phyloP scores from a whole-genome alignment of 495 filamentous ascomycete species.

The Aspergillus coremiiformis region DNA sequence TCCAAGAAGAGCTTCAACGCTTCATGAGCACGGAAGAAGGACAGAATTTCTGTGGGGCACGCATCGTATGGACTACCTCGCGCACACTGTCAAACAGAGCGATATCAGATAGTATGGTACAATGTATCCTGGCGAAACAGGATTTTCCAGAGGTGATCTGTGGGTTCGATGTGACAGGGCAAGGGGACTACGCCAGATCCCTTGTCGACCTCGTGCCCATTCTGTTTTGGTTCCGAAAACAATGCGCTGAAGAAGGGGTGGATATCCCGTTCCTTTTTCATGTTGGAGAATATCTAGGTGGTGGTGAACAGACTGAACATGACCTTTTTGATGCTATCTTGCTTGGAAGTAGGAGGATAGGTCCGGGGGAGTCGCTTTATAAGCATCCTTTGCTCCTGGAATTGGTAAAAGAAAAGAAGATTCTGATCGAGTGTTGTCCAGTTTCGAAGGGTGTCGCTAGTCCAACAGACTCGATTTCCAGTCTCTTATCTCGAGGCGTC shows the following conservation, averaged over 20 bases:
- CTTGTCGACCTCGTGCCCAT: slow-evolving; percentile 72
- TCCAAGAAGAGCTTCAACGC: slow-evolving; percentile 69
- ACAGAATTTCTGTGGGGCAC: slow-evolving; percentile 69
- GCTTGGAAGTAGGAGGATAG: slow-evolving; percentile 80
- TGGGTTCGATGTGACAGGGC: slow-evolving; percentile 83
- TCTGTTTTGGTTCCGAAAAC: slow-evolving; percentile 86
- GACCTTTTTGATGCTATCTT: slow-evolving; percentile 89
- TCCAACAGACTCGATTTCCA: slow-evolving; percentile 71
- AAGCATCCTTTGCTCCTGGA: slow-evolving; percentile 87
- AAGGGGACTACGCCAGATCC: slow-evolving; percentile 71
- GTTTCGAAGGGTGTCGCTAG: slow-evolving; percentile 80
- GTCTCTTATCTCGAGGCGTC: slow-evolving; percentile 72
- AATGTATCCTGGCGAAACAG: slow-evolving; percentile 73
- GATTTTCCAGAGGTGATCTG: slow-evolving; percentile 72
- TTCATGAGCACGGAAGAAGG: slow-evolving; percentile 69
- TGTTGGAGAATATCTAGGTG: slow-evolving; percentile 76
- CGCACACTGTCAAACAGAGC: slow-evolving; percentile 53
- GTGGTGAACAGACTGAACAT: slow-evolving; percentile 66
- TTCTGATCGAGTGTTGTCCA: slow-evolving; percentile 81
- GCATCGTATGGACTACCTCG: slow-evolving; percentile 80
- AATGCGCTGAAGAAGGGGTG: slow-evolving; percentile 67
- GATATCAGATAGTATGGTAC: slow-evolving; percentile 72
- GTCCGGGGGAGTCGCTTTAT: slow-evolving; percentile 79
- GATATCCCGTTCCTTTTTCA: slow-evolving; percentile 96
- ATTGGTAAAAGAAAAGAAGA: slow-evolving; percentile 77